Evolutionary conservation across 768 basidiomycete genomes (phyloP).

Genomic region (Cyclocybe aegerita): DNA sequence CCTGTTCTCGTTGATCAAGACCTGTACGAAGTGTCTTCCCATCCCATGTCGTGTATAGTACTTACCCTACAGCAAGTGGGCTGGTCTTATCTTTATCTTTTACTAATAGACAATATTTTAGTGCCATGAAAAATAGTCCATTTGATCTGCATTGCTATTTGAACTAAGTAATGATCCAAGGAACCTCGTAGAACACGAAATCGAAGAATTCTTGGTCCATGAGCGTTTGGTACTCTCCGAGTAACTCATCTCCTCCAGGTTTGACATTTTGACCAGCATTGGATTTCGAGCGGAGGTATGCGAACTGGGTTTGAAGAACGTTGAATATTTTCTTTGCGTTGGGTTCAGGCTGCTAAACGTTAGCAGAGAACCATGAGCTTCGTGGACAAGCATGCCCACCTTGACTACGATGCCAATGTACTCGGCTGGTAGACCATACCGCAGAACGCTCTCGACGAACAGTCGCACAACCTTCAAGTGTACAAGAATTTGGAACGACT

Average conservation of each 20-base stretch:
- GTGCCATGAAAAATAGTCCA: background rate
- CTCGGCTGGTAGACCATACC: constrained; percentile 93
- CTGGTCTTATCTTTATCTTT: constrained; percentile 62
- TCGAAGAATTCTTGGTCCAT: constrained; percentile 97
- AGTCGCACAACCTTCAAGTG: constrained; percentile 91
- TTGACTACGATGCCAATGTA: constrained; percentile 83
- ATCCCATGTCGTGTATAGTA: constrained; percentile 41
- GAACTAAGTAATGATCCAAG: constrained; percentile 74
- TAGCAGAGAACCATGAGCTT: background rate
- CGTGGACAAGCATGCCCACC: constrained; percentile 35
- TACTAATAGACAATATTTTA: constrained; percentile 44
- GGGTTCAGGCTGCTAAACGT: constrained; percentile 68
- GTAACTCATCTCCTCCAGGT: constrained; percentile 56
- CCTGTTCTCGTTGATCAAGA: constrained; percentile 11
- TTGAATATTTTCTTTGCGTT: constrained; percentile 79
- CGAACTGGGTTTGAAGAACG: constrained; percentile 72
- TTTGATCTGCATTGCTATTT: constrained; percentile 11
- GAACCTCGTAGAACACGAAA: constrained; percentile 92
- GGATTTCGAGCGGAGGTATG: constrained; percentile 76
- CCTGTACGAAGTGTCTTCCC: constrained; percentile 17
- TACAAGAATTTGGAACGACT: constrained; percentile 91
- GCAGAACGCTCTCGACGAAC: constrained; percentile 92
- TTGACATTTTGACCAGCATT: constrained; percentile 47
- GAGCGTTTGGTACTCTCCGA: constrained; percentile 88
- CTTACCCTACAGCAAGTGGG: constrained; percentile 51